A percentile compares a stretch with the other conserved stretches of the same genome.
phyloP scores from a whole-genome alignment of 2,329 filamentous ascomycete genomes.

The Drechslerella stenobrocha region DNA sequence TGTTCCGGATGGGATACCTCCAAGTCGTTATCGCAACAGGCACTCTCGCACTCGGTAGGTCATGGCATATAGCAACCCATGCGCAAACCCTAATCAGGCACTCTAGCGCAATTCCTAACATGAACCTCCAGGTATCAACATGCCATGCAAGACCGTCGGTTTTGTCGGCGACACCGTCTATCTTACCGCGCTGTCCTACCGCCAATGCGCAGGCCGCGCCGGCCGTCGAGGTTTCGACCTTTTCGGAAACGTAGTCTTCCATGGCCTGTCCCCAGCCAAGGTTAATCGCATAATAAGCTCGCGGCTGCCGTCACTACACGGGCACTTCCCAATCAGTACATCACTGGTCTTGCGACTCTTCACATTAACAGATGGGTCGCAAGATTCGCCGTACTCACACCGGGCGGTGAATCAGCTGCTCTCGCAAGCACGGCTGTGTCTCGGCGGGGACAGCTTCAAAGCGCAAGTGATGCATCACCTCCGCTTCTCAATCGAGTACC shows the following conservation, averaged over 20 bases:
- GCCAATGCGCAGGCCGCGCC: slow-evolving; percentile 75
- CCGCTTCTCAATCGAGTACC: slow-evolving; percentile 78
- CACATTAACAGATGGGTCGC: slow-evolving; percentile 68
- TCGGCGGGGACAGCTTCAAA: slow-evolving; percentile 70
- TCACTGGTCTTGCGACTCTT: slow-evolving; percentile 71
- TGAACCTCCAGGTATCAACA: slow-evolving; percentile 76
- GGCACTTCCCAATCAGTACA: slow-evolving; percentile 77
- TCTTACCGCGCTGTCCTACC: slow-evolving; percentile 74
- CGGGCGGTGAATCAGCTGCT: slow-evolving; percentile 68
- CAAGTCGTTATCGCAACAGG: slow-evolving; percentile 74
- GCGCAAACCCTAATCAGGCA: too few species aligned
- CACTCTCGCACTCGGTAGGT: slow-evolving; percentile 29
- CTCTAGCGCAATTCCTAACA: slow-evolving; percentile 56
- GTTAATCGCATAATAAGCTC: slow-evolving; percentile 72
- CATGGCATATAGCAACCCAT: background rate
- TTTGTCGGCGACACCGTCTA: slow-evolving; percentile 74
- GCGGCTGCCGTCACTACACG: slow-evolving; percentile 71
- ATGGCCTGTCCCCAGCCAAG: slow-evolving; percentile 65
- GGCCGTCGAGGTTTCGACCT: slow-evolving; percentile 79
- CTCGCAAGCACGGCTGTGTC: slow-evolving; percentile 69
- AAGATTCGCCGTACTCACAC: slow-evolving; percentile 65
- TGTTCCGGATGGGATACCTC: slow-evolving; percentile 73
- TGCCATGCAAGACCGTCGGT: slow-evolving; percentile 80
- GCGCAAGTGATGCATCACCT: slow-evolving; percentile 74
- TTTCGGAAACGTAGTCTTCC: slow-evolving; percentile 79